phyloP scores from a whole-genome alignment of 345 rosid genomes.

The Psidium friedrichsthalianum region DNA sequence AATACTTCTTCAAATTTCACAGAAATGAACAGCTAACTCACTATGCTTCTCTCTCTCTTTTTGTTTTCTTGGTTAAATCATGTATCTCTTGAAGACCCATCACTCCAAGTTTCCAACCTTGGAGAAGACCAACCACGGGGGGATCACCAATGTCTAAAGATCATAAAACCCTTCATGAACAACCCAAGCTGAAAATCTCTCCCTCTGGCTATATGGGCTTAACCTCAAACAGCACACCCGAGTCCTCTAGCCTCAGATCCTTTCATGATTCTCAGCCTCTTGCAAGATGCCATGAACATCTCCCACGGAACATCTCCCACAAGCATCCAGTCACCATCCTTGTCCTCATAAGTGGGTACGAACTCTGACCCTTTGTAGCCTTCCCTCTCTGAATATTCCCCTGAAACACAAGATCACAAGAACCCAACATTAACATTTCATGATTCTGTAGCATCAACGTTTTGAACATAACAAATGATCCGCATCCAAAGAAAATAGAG shows the following conservation, averaged over 20 bases:
- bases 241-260: constrained; percentile 69
- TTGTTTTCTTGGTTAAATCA: neutral
- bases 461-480: neutral
- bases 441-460: neutral
- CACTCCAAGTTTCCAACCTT: neutral
- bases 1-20: neutral
- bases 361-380: constrained; percentile 68
- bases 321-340: constrained; percentile 86
- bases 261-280: constrained; percentile 83
- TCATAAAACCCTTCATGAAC: neutral
- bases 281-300: constrained; percentile 79
- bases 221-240: constrained; percentile 43
- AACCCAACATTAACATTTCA: neutral
- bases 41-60: neutral
- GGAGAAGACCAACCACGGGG: neutral
- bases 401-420: constrained; percentile 5
- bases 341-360: constrained; percentile 72
- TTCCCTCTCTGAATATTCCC: constrained; percentile 56
- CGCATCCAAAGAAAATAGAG: neutral
- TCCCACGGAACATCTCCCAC: constrained; percentile 87
- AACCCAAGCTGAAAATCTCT: neutral
- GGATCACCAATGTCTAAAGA: neutral
- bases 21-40: neutral
- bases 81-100: neutral
- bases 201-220: neutral